Evolutionary conservation across 108 stramenopile species (phyloP).

Genomic region (Heterococcus sp.): DNA sequence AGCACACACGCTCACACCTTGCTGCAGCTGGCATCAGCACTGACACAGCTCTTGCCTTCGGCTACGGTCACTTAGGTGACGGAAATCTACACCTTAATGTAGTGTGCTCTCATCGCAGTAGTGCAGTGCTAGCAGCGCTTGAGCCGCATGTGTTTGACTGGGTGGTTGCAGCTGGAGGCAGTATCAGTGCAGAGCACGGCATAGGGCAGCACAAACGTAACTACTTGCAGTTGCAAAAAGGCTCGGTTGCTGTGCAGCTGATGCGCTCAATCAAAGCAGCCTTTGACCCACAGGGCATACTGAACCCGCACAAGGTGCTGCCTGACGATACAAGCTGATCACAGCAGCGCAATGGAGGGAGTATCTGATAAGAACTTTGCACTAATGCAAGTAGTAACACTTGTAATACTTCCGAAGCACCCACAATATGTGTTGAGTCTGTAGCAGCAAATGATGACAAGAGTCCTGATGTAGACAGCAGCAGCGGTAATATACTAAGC

Average conservation of each 20-base stretch:
- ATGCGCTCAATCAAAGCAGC: conserved; percentile 54
- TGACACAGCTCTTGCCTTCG: conserved; percentile 57
- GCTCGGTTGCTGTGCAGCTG: conserved; percentile 9
- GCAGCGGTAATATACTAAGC: too few species aligned
- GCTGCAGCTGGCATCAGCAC: conserved; percentile 1
- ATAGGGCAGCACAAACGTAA: conserved; percentile 83
- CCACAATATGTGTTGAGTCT: too few species aligned
- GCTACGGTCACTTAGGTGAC: conserved; percentile 87
- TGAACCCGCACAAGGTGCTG: conserved; percentile 64
- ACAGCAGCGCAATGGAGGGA: too few species aligned
- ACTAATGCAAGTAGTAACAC: too few species aligned
- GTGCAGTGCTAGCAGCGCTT: conserved; percentile 43
- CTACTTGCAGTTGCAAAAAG: conserved; percentile 45
- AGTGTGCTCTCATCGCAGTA: conserved; percentile 4
- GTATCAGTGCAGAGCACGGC: conserved; percentile 97
- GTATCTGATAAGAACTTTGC: too few species aligned
- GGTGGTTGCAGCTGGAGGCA: conserved; percentile 72
- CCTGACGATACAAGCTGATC: too few species aligned
- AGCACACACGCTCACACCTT: conserved; percentile 58
- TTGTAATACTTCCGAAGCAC: too few species aligned
- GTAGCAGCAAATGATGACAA: too few species aligned
- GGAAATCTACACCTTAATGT: conserved; percentile 94
- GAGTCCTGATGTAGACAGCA: too few species aligned
- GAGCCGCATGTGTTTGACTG: conserved; percentile 72
- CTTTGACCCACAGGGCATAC: conserved; percentile 55